Percentiles rank a stretch among this genome's conserved stretches.
These are phyloP conservation scores for Penicillium cinerascens DNA, from an alignment of 495 filamentous ascomycete species.

Conservation along the genomic window DNA sequence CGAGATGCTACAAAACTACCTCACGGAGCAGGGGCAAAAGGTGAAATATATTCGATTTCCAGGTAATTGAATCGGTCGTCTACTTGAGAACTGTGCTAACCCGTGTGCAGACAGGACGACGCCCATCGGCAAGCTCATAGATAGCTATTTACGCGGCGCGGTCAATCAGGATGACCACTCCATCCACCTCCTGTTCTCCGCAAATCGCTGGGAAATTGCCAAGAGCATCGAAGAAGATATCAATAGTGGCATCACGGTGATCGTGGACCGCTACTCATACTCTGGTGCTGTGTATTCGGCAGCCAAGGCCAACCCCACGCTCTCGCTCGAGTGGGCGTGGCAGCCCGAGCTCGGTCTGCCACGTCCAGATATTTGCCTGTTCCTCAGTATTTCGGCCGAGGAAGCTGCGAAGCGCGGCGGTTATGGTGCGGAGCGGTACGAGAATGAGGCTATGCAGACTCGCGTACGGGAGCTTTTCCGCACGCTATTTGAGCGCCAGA, in stretches of 20 bases:
- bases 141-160: conserved; percentile 74
- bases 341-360: conserved; percentile 85
- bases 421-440: conserved; percentile 86
- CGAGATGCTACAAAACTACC: conserved; percentile 59
- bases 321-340: conserved; percentile 74
- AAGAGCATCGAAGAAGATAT: conserved; percentile 62
- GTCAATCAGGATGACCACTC: conserved; percentile 81
- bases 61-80: conserved; percentile 48
- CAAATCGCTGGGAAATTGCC: conserved; percentile 90
- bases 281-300: conserved; percentile 91
- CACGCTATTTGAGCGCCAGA: conserved; percentile 38
- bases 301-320: conserved; percentile 71
- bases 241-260: conserved; percentile 62
- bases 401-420: conserved; percentile 73
- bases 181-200: conserved; percentile 92
- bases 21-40: conserved; percentile 57
- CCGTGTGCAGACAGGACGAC: conserved; percentile 69
- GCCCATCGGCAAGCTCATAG: conserved; percentile 85
- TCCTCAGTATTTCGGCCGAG: conserved; percentile 72
- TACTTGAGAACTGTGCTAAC: conserved; percentile 9
- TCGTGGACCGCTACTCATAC: conserved; percentile 93
- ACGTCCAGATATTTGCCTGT: conserved; percentile 81
- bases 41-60: conserved; percentile 84
- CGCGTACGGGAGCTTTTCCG: conserved; percentile 73
- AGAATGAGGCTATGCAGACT: conserved; percentile 77